Base-by-base conservation (phyloP, 2,329 filamentous ascomycete species). In the Talaromyces islandicus region DNA sequence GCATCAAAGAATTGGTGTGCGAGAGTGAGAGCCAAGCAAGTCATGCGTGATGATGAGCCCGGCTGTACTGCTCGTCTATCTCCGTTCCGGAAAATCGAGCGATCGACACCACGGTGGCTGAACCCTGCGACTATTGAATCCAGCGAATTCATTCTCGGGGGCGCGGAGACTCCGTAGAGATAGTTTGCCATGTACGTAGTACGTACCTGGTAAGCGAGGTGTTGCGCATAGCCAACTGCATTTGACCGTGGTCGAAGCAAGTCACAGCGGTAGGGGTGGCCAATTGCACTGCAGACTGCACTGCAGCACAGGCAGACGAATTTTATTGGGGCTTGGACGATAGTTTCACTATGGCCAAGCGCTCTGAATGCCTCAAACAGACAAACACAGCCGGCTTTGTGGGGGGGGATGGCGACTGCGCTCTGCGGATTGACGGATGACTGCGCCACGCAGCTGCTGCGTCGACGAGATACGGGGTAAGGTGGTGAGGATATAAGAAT, bases 341-440 rank as follows among this genome's bases (percentile, higher is more conserved):
- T 19, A 7, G 19, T 24, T 19, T 11, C 19, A 21, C 9, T n/a
- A 46, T 9, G 21, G 41, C 41, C 41, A 24, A 46, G 41, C 41
- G 41, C 43, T 11, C 19, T 46, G 43, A 24, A 46, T 24, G 21
- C n/a, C 43, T 11, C 21, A 12, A 21, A 21, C 21, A 21, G 48
- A 29, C 21, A 5, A 29, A 56, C 57, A 59, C 57, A 60, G 58
- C 58, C 58, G 55, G 41, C 7, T 56, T 60, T 60, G 58, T 53
- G 58, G 58, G 54, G 58, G 54, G 58, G 25, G 38, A 27, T 30
- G 7, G 51, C 35, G 35, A 38, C 35, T 27, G 54, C 32, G 54
- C 38, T 17, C 52, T 19, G 38, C 53, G 19, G 53, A 55, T 35
- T 30, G 24, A 35, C 12, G 52, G 21, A 2, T 10, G 25, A 32